Evolutionary conservation across 2,329 filamentous ascomycete species (phyloP), one percentile per base, ranked within the genome.

Genomic region (Cladophialophora bantiana): DNA sequence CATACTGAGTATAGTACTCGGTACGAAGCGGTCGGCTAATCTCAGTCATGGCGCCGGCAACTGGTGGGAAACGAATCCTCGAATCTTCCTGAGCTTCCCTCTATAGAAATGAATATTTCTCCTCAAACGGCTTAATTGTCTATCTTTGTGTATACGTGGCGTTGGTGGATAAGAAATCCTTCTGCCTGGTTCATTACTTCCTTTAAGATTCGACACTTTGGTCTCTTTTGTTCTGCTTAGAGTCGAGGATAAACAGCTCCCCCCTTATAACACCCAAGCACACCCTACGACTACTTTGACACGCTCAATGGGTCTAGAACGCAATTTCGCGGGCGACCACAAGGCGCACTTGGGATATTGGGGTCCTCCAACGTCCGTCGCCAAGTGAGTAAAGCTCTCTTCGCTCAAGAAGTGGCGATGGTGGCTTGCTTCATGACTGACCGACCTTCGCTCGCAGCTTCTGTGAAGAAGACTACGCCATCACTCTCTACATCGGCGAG

Each of bases 401-500:
- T 3, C 53, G 7, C 40, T 40, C 26, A 15, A 5, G 7, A 35
- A 32, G 36, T 36, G 36, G 26, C 18, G 18, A 35, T 40, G 9
- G 3, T 31, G 34, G 35, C 5, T 35, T 7, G 32, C 31, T 48
- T 40, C 12, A 38, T 52, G 15, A 42, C 26, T 60, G 36, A 50
- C 57, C 52, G 36, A 54, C 34, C 38, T 13, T 50, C 18, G 7
- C 38, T 31, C 26, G 15, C 42, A 72, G 68, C 55, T 72, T 72
- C 59, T 72, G 70, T 60, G 68, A 72, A 64, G 55, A 73, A 67
- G 74, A 76, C 64, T 76, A 75, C 45, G 64, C 59, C 2, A 60
- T 75, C 45, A 73, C 68, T 1, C 68, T 68, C 48, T 75, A 72
- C 52, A 65, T 74, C 32, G 74, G 70, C 20, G 74, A 76, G 54